phyloP scores from a whole-genome alignment of 768 basidiomycete species.

The Russula brevipes region DNA sequence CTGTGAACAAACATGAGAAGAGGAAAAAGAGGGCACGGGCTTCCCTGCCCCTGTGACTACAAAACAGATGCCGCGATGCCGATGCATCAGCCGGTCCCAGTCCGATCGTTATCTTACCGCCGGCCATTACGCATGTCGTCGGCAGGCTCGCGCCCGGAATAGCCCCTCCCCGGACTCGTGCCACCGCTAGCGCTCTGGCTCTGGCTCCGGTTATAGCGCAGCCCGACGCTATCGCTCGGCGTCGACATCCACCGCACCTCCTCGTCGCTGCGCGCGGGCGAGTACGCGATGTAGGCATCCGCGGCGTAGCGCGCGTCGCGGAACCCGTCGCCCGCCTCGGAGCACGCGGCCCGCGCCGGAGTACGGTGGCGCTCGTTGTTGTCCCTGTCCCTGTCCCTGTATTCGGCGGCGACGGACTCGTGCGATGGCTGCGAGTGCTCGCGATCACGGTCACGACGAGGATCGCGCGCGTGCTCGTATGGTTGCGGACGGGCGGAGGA shows the following conservation, averaged over 20 bases:
- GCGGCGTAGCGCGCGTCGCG: neutral
- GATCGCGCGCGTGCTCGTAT: neutral
- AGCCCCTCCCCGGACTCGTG: neutral
- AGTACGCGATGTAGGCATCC: neutral
- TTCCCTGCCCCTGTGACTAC: no score
- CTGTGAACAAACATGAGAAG: neutral
- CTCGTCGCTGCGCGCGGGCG: conserved; percentile 3
- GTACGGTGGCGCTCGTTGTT: neutral
- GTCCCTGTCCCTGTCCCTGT: neutral
- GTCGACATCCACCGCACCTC: neutral
- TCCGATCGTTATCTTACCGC: neutral
- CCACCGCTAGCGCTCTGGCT: neutral
- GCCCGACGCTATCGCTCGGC: neutral
- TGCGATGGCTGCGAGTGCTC: neutral
- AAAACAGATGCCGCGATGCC: no score
- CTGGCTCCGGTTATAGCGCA: neutral
- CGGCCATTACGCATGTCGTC: neutral
- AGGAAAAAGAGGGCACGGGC: neutral
- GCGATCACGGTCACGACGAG: neutral
- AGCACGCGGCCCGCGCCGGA: neutral
- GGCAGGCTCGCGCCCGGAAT: neutral
- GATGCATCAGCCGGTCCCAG: neutral
- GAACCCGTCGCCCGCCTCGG: neutral
- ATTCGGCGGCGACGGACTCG: neutral
- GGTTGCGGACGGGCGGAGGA: neutral